Evolutionary conservation across 257 asterid genomes (phyloP), one percentile per base, ranked within the genome.

Genomic region (Ballota nigra): DNA sequence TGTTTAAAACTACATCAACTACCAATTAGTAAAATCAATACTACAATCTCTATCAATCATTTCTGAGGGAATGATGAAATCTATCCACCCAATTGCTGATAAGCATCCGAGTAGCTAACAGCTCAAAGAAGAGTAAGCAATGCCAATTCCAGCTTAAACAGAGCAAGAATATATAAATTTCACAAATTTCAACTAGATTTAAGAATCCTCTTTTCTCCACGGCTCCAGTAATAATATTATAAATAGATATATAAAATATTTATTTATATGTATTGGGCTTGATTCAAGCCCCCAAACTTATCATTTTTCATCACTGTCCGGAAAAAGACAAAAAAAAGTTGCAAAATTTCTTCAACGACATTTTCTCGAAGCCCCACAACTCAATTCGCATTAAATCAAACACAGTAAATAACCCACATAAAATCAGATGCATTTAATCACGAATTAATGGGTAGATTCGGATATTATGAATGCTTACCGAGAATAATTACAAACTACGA

Each of bases 401-500:
- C 70, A 23, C 16, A 22, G 38, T 20, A 36, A 52, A 62, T 23
- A 61, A 76, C 11, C 45, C 59, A 51, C 66, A 38, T 11, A 36
- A 19, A 61, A 65, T 68, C 31, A 75, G 73, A 64, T 18, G 47
- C 26, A 34, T n/a, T 33, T 19, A 69, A 68, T 34, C 70, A 65
- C 28, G 60, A 24, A 71, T 40, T n/a, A 56, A 41, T 29, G 28
- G 47, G 43, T 28, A 69, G 72, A 79, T 59, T 63, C 5, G 64
- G 74, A 74, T 63, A 55, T 59, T 66, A 63, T 41, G 74, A 73
- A 77, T 18, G 73, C 78, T 66, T 53, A 81, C 96, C 91, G 85
- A 72, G 67, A 72, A 76, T 34, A 43, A 76, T 58, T 59, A 65
- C 68, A 73, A 78, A 64, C 26, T 58, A 75, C 63, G 87, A 85